phyloP scores from a whole-genome alignment of 805 yeast genomes.

The Ogataea ramenticola region DNA sequence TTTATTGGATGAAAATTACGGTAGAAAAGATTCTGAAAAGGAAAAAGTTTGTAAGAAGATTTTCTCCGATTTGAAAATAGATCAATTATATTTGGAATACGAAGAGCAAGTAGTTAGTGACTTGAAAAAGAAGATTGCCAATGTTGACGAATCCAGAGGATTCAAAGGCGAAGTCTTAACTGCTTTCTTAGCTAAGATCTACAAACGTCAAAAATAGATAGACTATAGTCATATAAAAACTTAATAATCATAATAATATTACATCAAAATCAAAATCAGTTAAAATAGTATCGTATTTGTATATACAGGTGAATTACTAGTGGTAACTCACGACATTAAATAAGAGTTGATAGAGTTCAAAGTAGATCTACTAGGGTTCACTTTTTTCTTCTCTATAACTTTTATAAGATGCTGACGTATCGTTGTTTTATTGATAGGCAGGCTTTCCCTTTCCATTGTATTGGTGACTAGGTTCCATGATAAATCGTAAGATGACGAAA shows the following conservation, averaged over 20 bases:
- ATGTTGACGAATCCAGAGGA: conserved; percentile 86
- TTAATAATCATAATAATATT: too few relatives aligned
- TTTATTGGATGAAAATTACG: conserved; percentile 82
- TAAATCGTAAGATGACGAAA: conserved; percentile 38
- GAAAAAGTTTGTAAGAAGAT: conserved; percentile 69
- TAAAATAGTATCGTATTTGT: too few relatives aligned
- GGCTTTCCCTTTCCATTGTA: not conserved
- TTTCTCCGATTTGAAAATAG: conserved; percentile 68
- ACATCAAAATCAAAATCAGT: too few relatives aligned
- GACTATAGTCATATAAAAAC: too few relatives aligned
- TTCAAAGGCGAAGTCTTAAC: conserved; percentile 82
- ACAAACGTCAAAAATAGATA: conserved; percentile 82
- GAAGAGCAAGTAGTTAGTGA: conserved; percentile 72
- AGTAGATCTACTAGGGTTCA: conserved; percentile 74
- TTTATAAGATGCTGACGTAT: conserved; percentile 45
- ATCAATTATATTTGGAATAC: conserved; percentile 63
- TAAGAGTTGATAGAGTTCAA: conserved; percentile 61
- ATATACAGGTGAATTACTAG: too few relatives aligned
- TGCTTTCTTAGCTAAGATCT: conserved; percentile 80
- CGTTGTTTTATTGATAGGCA: conserved; percentile 8
- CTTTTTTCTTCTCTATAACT: conserved; percentile 39
- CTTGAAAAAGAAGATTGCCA: conserved; percentile 56
- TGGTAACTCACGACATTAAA: conserved; percentile 41
- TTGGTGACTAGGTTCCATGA: conserved; percentile 29
- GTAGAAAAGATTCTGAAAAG: conserved; percentile 61